Evolutionary conservation across 768 basidiomycete species (phyloP).

Genomic region (Russula sp.): DNA sequence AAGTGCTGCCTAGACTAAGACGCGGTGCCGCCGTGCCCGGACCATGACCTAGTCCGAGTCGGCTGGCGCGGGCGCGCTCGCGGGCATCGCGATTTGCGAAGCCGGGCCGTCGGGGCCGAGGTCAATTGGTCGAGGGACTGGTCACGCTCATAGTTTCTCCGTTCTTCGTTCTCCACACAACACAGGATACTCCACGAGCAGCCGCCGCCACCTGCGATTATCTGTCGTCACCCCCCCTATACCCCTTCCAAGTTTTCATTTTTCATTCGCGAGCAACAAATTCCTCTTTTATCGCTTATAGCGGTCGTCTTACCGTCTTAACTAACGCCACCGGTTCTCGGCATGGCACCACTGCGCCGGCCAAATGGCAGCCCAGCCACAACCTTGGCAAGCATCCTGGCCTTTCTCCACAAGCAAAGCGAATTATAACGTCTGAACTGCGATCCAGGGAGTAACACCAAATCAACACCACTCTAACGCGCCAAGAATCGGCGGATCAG

Average conservation of each 20-base stretch:
- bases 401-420: conserved; percentile 1
- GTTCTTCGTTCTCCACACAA: neutral
- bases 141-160: neutral
- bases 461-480: neutral
- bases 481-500: conserved; percentile 22
- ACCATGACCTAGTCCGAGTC: too few relatives aligned
- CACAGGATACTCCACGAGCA: neutral
- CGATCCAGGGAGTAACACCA: neutral
- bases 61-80: too few relatives aligned
- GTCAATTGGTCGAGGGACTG: too few relatives aligned
- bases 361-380: neutral
- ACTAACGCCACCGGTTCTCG: neutral
- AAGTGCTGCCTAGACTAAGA: too few relatives aligned
- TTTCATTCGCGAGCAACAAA: neutral
- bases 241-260: neutral
- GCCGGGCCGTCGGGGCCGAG: neutral
- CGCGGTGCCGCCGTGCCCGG: too few relatives aligned
- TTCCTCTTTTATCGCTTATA: neutral
- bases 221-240: neutral
- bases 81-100: too few relatives aligned
- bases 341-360: conserved; percentile 5
- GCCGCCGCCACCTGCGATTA: neutral
- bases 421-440: neutral
- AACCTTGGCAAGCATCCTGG: conserved; percentile 2
- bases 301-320: neutral